A percentile compares a stretch with the other conserved stretches of the same genome.
These are phyloP conservation scores for Rhinocladiella mackenziei DNA, from an alignment of 2,329 filamentous ascomycete species.

Conservation along the genomic window DNA sequence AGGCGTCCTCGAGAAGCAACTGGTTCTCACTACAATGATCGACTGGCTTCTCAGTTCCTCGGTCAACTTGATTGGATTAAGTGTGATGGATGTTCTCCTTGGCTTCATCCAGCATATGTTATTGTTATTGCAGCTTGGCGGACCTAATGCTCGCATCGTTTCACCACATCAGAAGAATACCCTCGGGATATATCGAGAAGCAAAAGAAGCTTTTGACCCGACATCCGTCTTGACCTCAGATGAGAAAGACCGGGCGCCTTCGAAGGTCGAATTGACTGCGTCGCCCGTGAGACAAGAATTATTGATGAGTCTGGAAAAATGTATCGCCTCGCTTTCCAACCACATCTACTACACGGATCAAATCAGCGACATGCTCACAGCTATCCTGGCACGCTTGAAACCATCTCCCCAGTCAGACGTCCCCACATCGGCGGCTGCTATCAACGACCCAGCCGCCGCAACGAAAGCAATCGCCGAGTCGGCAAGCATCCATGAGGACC, in stretches of 20 bases:
- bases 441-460: conserved; percentile 49
- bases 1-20: conserved; percentile 67
- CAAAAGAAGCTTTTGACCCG: conserved; percentile 27
- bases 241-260: conserved; percentile 7
- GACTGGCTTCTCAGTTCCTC: conserved; percentile 79
- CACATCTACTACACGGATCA: conserved; percentile 98
- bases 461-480: conserved; percentile 48
- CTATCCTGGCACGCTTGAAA: conserved; percentile 73
- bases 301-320: conserved; percentile 67
- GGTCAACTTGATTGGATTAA: conserved; percentile 90
- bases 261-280: conserved; percentile 43
- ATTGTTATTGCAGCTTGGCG: conserved; percentile 64
- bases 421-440: conserved; percentile 45
- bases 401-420: conserved; percentile 51
- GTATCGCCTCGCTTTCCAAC: conserved; percentile 85
- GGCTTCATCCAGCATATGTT: conserved; percentile 81
- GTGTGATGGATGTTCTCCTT: conserved; percentile 89
- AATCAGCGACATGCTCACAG: conserved; percentile 86
- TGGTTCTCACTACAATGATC: conserved; percentile 72
- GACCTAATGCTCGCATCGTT: conserved; percentile 37
- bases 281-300: conserved; percentile 57
- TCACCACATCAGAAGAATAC: conserved; percentile 37
- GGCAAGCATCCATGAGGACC: conserved; percentile 50
- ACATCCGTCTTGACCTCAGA: conserved; percentile 14
- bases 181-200: conserved; percentile 32